These are phyloP conservation scores for Fusarium illudens DNA, from an alignment of 2,329 filamentous ascomycete genomes.

Conservation along the genomic window DNA sequence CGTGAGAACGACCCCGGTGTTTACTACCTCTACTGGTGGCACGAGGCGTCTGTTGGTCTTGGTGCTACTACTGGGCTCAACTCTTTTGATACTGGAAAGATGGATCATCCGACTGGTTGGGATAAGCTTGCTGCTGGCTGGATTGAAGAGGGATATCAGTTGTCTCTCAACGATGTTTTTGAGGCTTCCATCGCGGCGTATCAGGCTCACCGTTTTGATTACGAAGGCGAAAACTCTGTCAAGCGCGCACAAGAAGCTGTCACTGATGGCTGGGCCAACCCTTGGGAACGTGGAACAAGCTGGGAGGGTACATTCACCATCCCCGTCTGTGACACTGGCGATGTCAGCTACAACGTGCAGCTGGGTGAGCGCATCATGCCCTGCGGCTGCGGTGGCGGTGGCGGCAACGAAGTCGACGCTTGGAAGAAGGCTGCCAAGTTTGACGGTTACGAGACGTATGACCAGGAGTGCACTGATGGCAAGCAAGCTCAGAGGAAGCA, in stretches of 20 bases:
- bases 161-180: neutral
- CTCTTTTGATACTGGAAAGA: neutral
- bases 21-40: slow-evolving; percentile 7
- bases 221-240: neutral
- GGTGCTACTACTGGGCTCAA: neutral
- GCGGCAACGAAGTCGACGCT: neutral
- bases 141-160: neutral
- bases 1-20: neutral
- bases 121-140: slow-evolving; percentile 4
- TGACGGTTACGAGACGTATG: neutral
- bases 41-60: neutral
- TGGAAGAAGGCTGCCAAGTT: neutral
- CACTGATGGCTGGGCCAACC: neutral
- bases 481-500: neutral
- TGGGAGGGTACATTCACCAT: slow-evolving; percentile 8
- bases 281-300: neutral
- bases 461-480: neutral
- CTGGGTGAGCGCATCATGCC: slow-evolving; percentile 4
- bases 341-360: slow-evolving; percentile 3
- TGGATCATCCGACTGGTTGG: neutral
- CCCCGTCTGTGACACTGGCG: slow-evolving; percentile 2
- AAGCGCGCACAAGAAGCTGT: neutral
- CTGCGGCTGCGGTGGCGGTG: neutral
- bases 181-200: neutral
- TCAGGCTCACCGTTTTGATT: neutral